These are phyloP conservation scores for Fraxinus latifolia DNA, from an alignment of 305 asterid species.

Conservation along the genomic window DNA sequence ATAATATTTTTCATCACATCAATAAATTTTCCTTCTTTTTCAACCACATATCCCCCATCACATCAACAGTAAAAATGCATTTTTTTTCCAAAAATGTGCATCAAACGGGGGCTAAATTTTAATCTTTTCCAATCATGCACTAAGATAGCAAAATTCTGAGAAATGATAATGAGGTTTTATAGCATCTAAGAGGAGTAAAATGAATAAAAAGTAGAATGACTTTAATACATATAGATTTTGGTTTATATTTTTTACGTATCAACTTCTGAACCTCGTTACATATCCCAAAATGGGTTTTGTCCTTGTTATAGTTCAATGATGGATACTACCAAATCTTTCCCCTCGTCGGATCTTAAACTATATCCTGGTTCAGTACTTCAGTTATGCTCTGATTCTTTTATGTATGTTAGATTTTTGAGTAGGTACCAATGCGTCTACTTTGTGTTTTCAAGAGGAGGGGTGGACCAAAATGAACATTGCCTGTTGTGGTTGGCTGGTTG, in stretches of 20 bases:
- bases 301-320: neutral
- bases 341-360: neutral
- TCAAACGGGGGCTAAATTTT: neutral
- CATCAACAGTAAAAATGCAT: too few relatives aligned
- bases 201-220: neutral
- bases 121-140: neutral
- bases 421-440: neutral
- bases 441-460: neutral
- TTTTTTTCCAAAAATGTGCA: too few relatives aligned
- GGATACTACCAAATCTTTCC: neutral
- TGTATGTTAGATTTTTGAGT: neutral
- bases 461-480: neutral
- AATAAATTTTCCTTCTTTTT: too few relatives aligned
- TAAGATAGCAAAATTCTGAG: neutral
- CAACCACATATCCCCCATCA: too few relatives aligned
- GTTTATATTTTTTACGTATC: neutral
- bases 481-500: neutral
- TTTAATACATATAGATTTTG: neutral
- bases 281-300: neutral
- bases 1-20: too few relatives aligned
- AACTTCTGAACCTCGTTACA: neutral
- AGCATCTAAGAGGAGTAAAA: neutral
- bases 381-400: neutral
- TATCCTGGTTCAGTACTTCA: neutral
- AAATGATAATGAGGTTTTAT: neutral